Evolutionary conservation across 371 early-diverging fungal genomes (phyloP).

Genomic region (Rhizopus microsporus): DNA sequence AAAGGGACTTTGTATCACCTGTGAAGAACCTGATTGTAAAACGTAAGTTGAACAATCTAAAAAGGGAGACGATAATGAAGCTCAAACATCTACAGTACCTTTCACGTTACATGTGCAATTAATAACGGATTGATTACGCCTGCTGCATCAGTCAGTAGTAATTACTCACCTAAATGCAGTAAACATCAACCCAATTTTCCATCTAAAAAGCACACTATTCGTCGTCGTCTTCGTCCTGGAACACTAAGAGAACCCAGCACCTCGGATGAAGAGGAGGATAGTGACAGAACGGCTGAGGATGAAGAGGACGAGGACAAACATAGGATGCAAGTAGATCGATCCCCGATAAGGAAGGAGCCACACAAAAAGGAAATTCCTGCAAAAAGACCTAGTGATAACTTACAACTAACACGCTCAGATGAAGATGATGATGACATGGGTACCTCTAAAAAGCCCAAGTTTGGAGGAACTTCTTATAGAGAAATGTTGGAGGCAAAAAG

Average conservation of each 20-base stretch:
- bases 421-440: constrained; percentile 32
- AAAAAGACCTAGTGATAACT: constrained; percentile 8
- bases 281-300: constrained; percentile 10
- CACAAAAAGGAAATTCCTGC: constrained; percentile 12
- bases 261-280: constrained; percentile 14
- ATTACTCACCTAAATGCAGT: constrained; percentile 15
- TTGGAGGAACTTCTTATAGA: constrained; percentile 7
- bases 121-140: constrained; percentile 27
- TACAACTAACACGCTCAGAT: constrained; percentile 5
- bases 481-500: constrained; percentile 22
- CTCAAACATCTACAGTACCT: constrained; percentile 15
- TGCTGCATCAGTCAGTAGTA: constrained; percentile 11
- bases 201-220: background rate
- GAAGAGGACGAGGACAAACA: constrained; percentile 18
- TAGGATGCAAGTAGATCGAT: constrained; percentile 15
- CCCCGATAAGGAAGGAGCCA: constrained; percentile 12
- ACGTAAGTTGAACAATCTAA: constrained; percentile 29
- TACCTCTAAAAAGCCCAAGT: constrained; percentile 13
- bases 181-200: constrained; percentile 13
- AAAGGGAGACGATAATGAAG: background rate
- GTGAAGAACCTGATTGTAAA: constrained; percentile 34
- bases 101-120: constrained; percentile 39
- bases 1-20: constrained; percentile 37
- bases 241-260: background rate
- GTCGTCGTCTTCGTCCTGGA: constrained; percentile 11